phyloP scores from a whole-genome alignment of 352 stramenopile genomes.

The Globisporangium cylindrosporum region DNA sequence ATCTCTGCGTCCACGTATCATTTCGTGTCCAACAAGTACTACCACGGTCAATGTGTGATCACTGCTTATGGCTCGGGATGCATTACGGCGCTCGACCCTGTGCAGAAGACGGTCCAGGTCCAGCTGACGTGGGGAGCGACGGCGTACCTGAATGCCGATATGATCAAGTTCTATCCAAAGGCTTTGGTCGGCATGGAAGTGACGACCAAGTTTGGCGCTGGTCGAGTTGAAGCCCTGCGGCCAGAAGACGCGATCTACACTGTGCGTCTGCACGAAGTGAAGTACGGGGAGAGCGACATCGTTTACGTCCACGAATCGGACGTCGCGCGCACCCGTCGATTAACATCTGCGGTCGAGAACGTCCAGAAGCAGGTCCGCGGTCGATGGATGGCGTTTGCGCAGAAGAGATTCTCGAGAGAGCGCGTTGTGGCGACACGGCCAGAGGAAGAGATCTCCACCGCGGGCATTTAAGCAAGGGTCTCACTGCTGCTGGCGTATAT shows the following conservation, averaged over 20 bases:
- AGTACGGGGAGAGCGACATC: slow-evolving; percentile 45
- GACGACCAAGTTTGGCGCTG: slow-evolving; percentile 69
- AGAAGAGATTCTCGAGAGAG: slow-evolving; percentile 27
- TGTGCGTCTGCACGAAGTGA: slow-evolving; percentile 49
- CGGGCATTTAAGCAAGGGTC: slow-evolving; percentile 37
- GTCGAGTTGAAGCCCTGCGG: slow-evolving; percentile 60
- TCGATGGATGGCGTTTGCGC: slow-evolving; percentile 42
- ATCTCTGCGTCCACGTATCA: slow-evolving; percentile 44
- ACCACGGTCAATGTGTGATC: slow-evolving; percentile 70
- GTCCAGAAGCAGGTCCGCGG: slow-evolving; percentile 50
- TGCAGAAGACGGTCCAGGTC: slow-evolving; percentile 47
- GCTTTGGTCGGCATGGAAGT: slow-evolving; percentile 73
- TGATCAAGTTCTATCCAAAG: slow-evolving; percentile 71
- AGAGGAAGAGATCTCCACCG: slow-evolving; percentile 45
- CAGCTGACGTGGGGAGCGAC: slow-evolving; percentile 63
- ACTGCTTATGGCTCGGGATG: slow-evolving; percentile 61
- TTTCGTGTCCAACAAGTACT: slow-evolving; percentile 69
- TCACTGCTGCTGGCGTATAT: background rate
- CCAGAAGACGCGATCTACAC: slow-evolving; percentile 72
- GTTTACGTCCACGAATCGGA: slow-evolving; percentile 79
- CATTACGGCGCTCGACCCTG: slow-evolving; percentile 55
- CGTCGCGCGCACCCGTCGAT: slow-evolving; percentile 39
- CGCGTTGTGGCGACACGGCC: slow-evolving; percentile 37
- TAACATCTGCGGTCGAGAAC: slow-evolving; percentile 45
- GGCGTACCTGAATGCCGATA: slow-evolving; percentile 53